Evolutionary conservation across 495 filamentous ascomycete genomes (phyloP), one percentile per base, ranked within the genome.

Genomic region (Aspergillus kassunensis): DNA sequence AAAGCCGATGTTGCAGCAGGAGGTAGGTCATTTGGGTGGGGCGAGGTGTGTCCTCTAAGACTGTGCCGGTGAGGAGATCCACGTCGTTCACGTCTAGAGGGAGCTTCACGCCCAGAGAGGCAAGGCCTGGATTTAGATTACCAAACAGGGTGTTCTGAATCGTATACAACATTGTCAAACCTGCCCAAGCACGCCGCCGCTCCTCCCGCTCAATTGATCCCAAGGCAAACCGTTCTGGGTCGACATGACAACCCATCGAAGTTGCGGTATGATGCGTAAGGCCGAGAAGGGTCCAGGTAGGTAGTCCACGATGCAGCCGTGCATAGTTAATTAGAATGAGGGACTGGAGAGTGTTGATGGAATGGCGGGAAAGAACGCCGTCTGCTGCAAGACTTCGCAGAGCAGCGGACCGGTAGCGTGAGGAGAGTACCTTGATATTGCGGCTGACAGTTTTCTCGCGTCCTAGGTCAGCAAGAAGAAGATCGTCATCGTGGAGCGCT

Each of bases 1-100:
- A 65, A 1, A 77, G 66, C 2, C 68, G 70, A 54, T 66, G 68
- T 51, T 71, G 71, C 19, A 74, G 55, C 9, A 78, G 67, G 16
- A 78, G 67, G 44, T 71, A 74, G 15, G 74, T 73, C 71, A 76
- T 76, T 53, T 77, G 72, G 4, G 74, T 78, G 37, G 73, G 74
- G 13, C 65, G 63, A 10, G 55, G 19, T 0, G 56, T 10, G n/a
- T 53, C 42, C 8, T 69, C 62, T 0, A 68, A 58, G 8, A 54
- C 52, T 2, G 60, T 57, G 1, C 62, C 58, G 1, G 68, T 69
- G 4, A 71, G 62, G n/a, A 78, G 61, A 35, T 76, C 72, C 6
- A 67, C 60, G 46, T 78, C 73, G 48, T 76, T 68, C 9, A 75
- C 59, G 19, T 76, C 72, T 0, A 71, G 62, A 10, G 75, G 74